Evolutionary conservation across 805 yeast species (phyloP).

Genomic region (Metschnikowia aberdeeniae): DNA sequence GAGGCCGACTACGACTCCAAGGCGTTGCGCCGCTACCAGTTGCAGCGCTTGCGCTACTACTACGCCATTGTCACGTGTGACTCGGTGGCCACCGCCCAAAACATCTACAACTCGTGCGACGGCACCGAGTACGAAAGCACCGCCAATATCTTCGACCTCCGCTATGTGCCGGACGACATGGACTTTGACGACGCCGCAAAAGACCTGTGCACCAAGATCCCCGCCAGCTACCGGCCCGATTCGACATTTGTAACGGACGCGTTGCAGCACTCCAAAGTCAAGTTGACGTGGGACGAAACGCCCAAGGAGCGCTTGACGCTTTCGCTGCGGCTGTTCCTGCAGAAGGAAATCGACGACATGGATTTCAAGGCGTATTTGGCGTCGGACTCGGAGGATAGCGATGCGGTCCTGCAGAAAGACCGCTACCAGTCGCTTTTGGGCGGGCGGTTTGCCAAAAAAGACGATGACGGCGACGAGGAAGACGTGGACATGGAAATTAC

Average conservation of each 20-base stretch:
- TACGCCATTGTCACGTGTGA: conserved; percentile 90
- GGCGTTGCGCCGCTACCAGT: conserved; percentile 81
- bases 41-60: conserved; percentile 87
- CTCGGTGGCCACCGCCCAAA: conserved; percentile 61
- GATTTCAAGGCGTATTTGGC: conserved; percentile 92
- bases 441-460: conserved; percentile 33
- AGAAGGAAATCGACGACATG: conserved; percentile 84
- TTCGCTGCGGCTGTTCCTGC: conserved; percentile 77
- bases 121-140: conserved; percentile 95
- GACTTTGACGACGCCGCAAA: conserved; percentile 73
- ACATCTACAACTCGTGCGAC: conserved; percentile 82
- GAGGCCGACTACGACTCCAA: conserved; percentile 80
- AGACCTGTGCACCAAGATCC: conserved; percentile 69
- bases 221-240: conserved; percentile 74
- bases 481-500: conserved; percentile 94
- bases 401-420: conserved; percentile 36
- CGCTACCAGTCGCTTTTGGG: conserved; percentile 62
- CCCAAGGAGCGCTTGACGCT: conserved; percentile 81
- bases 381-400: conserved; percentile 43
- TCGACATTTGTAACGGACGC: conserved; percentile 86
- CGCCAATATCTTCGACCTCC: conserved; percentile 86
- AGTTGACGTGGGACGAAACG: conserved; percentile 97
- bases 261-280: conserved; percentile 91
- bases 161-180: conserved; percentile 93
- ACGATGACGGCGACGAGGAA: conserved; percentile 42